A percentile compares a stretch with the other conserved stretches of the same genome.
Evolutionary conservation across 1,284 basidiomycete genomes (phyloP).

Genomic region (Fomitiporia mediterranea): DNA sequence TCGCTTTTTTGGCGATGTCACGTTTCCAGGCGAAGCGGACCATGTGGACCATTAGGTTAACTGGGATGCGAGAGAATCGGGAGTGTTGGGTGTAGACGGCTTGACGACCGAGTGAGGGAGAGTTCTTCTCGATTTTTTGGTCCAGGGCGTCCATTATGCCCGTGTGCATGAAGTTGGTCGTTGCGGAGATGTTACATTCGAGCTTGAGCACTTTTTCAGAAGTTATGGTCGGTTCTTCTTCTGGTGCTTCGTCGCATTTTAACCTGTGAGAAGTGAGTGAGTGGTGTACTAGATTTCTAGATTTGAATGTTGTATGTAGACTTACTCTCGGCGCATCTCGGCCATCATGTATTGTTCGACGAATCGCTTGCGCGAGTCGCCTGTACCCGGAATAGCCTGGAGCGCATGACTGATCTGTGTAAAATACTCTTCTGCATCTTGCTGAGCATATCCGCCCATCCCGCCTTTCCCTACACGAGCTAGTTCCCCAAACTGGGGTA

Average conservation of each 20-base stretch:
- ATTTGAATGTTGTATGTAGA: conserved; percentile 17
- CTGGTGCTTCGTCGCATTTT: conserved; percentile 75
- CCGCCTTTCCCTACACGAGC: conserved; percentile 41
- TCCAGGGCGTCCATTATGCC: conserved; percentile 85
- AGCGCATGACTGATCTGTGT: conserved; percentile 79
- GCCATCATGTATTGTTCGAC: conserved; percentile 86
- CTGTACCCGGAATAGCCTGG: conserved; percentile 48
- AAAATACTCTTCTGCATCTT: conserved; percentile 98
- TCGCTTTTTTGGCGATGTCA: conserved; percentile 88
- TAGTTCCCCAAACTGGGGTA: conserved; percentile 90
- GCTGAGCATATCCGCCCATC: conserved; percentile 72
- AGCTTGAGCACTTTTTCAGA: conserved; percentile 83
- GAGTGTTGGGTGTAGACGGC: conserved; percentile 84
- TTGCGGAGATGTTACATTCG: conserved; percentile 85
- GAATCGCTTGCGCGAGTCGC: conserved; percentile 40
- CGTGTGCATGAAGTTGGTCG: conserved; percentile 86
- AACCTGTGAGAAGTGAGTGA: conserved; percentile 42
- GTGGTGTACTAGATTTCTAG: conserved; percentile 18
- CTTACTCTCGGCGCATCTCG: conserved; percentile 78
- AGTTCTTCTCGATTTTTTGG: conserved; percentile 84
- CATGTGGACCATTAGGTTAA: conserved; percentile 87
- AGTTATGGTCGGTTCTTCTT: conserved; percentile 64
- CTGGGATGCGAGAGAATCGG: conserved; percentile 79
- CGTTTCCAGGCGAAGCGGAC: conserved; percentile 94
- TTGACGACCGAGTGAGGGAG: conserved; percentile 72